phyloP scores from a whole-genome alignment of 1,284 basidiomycete genomes.

The Ustilago xerochloae region DNA sequence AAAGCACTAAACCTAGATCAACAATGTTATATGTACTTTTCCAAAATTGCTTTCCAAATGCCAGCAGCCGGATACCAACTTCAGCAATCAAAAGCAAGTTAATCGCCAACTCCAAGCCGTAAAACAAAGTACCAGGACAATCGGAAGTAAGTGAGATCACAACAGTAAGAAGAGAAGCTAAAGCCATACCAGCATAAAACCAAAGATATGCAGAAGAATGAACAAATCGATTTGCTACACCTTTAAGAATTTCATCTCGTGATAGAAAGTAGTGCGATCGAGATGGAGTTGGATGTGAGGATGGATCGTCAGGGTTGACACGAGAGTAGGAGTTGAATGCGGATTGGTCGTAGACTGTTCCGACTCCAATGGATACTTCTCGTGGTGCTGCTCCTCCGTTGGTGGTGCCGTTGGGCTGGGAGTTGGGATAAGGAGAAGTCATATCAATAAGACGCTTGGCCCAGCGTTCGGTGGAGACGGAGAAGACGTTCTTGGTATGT shows the following conservation, averaged over 20 bases:
- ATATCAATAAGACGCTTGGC: conserved; percentile 39
- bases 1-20: conserved; percentile 60
- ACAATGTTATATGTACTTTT: conserved; percentile 65
- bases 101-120: conserved; percentile 61
- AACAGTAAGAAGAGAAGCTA: conserved; percentile 62
- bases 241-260: conserved; percentile 64
- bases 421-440: conserved; percentile 17
- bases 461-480: conserved; percentile 46
- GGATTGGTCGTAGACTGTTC: conserved; percentile 34
- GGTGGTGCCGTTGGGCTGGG: not conserved
- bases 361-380: conserved; percentile 36
- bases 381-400: conserved; percentile 7
- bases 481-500: conserved; percentile 51
- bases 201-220: conserved; percentile 65
- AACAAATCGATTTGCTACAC: conserved; percentile 66
- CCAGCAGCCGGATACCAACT: conserved; percentile 60
- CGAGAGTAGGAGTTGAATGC: conserved; percentile 33
- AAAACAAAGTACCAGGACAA: conserved; percentile 64
- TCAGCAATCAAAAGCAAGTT: conserved; percentile 65
- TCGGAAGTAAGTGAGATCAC: conserved; percentile 57
- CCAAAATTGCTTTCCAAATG: conserved; percentile 67
- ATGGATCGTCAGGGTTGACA: not conserved
- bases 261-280: conserved; percentile 61
- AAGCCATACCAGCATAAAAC: conserved; percentile 65
- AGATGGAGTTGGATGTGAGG: conserved; percentile 16